Base-by-base conservation (phyloP, 148 eudicot genomes). In the Arctostaphylos glauca region DNA sequence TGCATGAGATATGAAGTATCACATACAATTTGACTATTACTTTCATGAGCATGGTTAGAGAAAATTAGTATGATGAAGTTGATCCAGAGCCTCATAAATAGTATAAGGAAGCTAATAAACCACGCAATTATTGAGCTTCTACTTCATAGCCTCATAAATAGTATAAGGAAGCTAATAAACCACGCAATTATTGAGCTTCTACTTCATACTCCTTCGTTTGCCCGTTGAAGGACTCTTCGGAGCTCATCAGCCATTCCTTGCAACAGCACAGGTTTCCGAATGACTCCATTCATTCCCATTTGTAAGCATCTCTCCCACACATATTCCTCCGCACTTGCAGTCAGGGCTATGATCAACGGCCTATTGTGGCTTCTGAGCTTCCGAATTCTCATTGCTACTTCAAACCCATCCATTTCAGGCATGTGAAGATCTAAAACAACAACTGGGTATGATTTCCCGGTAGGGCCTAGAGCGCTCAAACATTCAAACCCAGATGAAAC, bases 341-440 rank as follows among this genome's bases (percentile, higher is more conserved):
- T 90, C 3, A 93, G 72, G 14, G 97, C 94, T 49, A 93, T 87
- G 76, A 93, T 93, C 9, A 88, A 78, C 0, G 93, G 97, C 84
- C 91, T 86, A 55, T 76, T 80, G 4, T 90, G 88, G 85, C 90
- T 89, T 43, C 90, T 78, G 73, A 83, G 86, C 85, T 90, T 88
- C 9, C 91, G 83, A 50, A 93, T 84, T 74, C 94, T 89, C 85
- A 76, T 86, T 4, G 94, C 92, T 58, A 93, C 97, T 76, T 93
- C 94, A 53, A 87, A 93, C 25, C 97, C 97, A 52, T 93, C 97
- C 83, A 93, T 92, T 41, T 93, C 93, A 0, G 97, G 97, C 97
- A 93, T 93, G 23, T 92, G 90, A 81, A 93, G 93, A 80, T 90
- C 97, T 74, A 93, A 81, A 68, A 93, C 48, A 14, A 93, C 90